These are phyloP conservation scores for Diaporthe citrichinensis DNA, from an alignment of 2,329 filamentous ascomycete genomes.

Conservation along the genomic window DNA sequence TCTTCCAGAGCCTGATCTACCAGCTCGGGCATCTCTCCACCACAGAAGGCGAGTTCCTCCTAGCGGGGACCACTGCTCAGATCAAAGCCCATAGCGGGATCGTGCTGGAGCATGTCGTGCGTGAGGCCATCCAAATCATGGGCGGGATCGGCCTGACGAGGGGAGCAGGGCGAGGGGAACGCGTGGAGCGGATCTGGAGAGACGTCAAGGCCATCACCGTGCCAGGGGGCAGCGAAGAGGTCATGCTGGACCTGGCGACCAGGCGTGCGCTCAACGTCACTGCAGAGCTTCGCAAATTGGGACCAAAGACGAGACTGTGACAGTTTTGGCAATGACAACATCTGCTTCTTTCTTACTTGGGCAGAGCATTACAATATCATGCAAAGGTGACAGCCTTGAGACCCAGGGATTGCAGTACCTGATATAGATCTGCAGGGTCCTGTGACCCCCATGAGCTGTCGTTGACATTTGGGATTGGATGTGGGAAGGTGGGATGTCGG, in stretches of 20 bases:
- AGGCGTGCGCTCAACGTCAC: conserved; percentile 27
- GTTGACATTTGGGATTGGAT: neutral
- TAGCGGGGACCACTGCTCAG: conserved; percentile 42
- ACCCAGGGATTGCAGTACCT: neutral
- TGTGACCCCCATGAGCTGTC: neutral
- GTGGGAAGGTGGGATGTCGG: neutral
- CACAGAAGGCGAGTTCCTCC: conserved; percentile 47
- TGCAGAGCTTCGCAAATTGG: neutral
- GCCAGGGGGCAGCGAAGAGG: conserved; percentile 43
- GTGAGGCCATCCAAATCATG: conserved; percentile 43
- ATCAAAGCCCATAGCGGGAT: conserved; percentile 43
- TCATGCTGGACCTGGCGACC: conserved; percentile 43
- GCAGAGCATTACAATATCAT: neutral
- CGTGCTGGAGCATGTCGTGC: conserved; percentile 40
- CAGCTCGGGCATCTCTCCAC: conserved; percentile 51
- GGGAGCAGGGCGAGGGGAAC: conserved; percentile 41
- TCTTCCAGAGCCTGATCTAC: conserved; percentile 56
- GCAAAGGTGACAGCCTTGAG: neutral
- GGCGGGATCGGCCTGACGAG: conserved; percentile 43
- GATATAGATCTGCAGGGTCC: neutral
- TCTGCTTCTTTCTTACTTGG: neutral
- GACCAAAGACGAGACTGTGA: neutral
- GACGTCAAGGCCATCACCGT: conserved; percentile 43
- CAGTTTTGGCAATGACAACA: neutral
- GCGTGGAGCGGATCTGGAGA: conserved; percentile 43